Conservation (phyloP, 2,329 filamentous ascomycete genomes). For the Dryadomyces quercus-mongolicae region DNA sequence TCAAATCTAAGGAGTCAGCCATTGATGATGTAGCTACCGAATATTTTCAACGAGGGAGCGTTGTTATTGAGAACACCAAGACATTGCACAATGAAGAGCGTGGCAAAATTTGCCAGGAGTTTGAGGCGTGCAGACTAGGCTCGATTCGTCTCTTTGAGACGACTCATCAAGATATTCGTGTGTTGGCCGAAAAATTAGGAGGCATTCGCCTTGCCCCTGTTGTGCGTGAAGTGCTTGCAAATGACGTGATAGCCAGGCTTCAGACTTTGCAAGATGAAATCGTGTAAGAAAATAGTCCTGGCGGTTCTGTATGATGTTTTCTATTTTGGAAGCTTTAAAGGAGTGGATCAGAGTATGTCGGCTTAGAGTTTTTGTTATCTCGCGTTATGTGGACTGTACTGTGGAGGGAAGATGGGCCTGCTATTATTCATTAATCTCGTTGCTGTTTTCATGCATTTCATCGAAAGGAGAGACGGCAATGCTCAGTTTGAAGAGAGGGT, state of each 20-base stretch:
- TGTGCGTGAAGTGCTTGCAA: conserved; percentile 2
- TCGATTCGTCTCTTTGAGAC: background rate
- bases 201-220: conserved; percentile 1
- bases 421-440: too few species aligned
- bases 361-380: background rate
- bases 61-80: conserved; percentile 1
- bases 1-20: conserved; percentile 12
- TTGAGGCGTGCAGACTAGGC: background rate
- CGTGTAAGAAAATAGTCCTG: background rate
- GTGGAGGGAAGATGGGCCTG: too few species aligned
- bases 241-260: conserved; percentile 1
- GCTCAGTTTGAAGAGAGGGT: too few species aligned
- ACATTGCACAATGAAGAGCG: conserved; percentile 4
- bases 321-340: too few species aligned
- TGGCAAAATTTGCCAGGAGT: background rate
- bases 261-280: background rate
- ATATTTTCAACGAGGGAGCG: conserved; percentile 8
- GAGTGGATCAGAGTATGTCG: background rate
- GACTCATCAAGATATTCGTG: background rate
- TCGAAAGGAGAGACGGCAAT: too few species aligned
- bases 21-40: conserved; percentile 11
- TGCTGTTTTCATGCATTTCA: too few species aligned
- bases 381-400: too few species aligned
- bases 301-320: background rate
- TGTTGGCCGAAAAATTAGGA: conserved; percentile 1